Evolutionary conservation across 1,284 basidiomycete genomes (phyloP).

Genomic region (Leucocoprinus gongylophorus): DNA sequence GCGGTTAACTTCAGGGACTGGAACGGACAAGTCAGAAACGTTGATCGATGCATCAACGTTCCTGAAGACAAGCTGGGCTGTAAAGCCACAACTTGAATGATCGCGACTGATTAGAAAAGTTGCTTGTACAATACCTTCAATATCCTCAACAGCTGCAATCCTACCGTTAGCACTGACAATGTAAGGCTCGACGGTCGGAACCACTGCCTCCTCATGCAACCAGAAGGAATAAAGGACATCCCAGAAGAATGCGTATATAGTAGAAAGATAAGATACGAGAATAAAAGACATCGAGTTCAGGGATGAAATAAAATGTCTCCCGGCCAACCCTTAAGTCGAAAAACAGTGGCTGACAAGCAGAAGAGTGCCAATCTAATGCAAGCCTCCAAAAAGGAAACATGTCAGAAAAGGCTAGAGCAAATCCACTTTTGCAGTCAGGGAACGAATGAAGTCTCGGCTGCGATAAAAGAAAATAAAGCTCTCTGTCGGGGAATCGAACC

Average conservation of each 20-base stretch:
- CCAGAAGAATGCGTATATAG: conserved; percentile 1
- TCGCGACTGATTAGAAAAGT: no score
- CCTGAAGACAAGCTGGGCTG: not conserved
- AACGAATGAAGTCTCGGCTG: no score
- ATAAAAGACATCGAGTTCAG: not conserved
- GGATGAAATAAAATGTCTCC: not conserved
- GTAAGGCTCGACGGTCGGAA: not conserved
- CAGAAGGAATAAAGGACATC: not conserved
- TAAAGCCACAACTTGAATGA: not conserved
- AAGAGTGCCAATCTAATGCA: no score
- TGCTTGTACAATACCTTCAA: not conserved
- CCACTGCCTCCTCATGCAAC: not conserved
- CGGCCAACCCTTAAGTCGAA: no score
- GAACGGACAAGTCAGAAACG: no score
- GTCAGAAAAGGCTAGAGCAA: no score
- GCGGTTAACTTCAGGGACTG: not conserved
- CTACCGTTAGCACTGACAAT: not conserved
- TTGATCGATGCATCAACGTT: no score
- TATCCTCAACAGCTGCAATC: not conserved
- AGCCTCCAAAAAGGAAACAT: no score
- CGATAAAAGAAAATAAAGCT: conserved; percentile 8
- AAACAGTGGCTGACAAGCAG: no score
- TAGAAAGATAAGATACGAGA: not conserved
- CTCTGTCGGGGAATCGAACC: conserved; percentile 21
- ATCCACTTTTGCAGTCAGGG: no score